Conservation (phyloP, 805 yeast species). For the Saturnispora dispora region DNA sequence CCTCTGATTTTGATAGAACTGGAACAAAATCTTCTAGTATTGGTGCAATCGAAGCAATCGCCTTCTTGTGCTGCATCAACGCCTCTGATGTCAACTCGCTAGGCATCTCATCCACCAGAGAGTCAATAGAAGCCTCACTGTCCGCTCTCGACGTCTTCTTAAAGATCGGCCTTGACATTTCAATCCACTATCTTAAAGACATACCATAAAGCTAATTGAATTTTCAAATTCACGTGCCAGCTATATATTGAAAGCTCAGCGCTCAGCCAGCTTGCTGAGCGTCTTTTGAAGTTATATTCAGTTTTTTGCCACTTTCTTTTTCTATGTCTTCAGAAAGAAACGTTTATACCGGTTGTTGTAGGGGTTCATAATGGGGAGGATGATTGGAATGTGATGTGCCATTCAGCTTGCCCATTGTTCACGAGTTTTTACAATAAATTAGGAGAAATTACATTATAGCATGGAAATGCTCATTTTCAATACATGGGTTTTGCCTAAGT, state of each 20-base stretch:
- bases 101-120: slow-evolving; percentile 15
- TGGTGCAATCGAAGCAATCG: slow-evolving; percentile 75
- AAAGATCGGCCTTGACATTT: slow-evolving; percentile 1
- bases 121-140: slow-evolving; percentile 3
- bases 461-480: no score
- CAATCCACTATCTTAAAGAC: not conserved
- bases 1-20: slow-evolving; percentile 43
- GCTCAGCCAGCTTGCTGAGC: not conserved
- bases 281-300: not conserved
- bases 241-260: not conserved
- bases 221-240: not conserved
- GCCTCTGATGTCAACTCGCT: slow-evolving; percentile 27
- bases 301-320: not conserved
- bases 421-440: no score
- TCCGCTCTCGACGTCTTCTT: not conserved
- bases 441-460: no score
- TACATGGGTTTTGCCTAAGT: no score
- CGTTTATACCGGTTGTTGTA: not conserved
- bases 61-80: slow-evolving; percentile 36
- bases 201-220: not conserved
- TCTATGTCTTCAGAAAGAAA: not conserved
- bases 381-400: no score
- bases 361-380: not conserved
- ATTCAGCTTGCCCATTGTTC: no score
- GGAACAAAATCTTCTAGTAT: slow-evolving; percentile 64